Conservation (phyloP, 2,329 filamentous ascomycete species). For the Talaromyces rugulosus region DNA sequence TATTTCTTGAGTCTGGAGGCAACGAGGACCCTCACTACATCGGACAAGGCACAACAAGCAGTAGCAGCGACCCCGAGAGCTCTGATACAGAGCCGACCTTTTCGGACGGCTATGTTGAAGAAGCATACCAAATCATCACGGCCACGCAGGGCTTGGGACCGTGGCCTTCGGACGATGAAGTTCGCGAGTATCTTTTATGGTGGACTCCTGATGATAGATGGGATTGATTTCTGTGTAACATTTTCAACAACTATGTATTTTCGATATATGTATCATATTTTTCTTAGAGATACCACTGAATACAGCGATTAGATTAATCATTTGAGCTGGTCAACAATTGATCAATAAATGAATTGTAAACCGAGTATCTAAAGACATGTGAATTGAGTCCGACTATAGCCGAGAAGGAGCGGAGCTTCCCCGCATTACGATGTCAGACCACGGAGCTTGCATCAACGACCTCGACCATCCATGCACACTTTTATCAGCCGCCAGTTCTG, state of each 20-base stretch:
- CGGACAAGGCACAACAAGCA: background rate
- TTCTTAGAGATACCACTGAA: slow-evolving; percentile 7
- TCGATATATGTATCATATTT: slow-evolving; percentile 3
- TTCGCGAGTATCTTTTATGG: slow-evolving; percentile 30
- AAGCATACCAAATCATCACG: slow-evolving; percentile 35
- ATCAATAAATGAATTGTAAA: background rate
- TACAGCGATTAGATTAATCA: background rate
- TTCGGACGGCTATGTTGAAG: slow-evolving; percentile 26
- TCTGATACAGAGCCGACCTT: slow-evolving; percentile 14
- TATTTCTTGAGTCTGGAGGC: slow-evolving; percentile 35
- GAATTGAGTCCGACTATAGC: background rate
- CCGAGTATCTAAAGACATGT: background rate
- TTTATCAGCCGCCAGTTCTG: background rate
- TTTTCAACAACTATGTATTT: background rate
- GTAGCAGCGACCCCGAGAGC: background rate
- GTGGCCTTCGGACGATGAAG: slow-evolving; percentile 41
- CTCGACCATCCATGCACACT: background rate
- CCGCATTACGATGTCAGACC: background rate
- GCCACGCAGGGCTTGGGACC: slow-evolving; percentile 30
- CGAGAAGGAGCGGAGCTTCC: slow-evolving; percentile 3
- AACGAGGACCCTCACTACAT: background rate
- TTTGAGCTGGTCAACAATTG: background rate
- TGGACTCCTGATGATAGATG: slow-evolving; percentile 1
- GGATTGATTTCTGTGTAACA: background rate
- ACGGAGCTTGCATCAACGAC: background rate